phyloP scores from a whole-genome alignment of 805 yeast species.

The Myxozyma mucilagina region DNA sequence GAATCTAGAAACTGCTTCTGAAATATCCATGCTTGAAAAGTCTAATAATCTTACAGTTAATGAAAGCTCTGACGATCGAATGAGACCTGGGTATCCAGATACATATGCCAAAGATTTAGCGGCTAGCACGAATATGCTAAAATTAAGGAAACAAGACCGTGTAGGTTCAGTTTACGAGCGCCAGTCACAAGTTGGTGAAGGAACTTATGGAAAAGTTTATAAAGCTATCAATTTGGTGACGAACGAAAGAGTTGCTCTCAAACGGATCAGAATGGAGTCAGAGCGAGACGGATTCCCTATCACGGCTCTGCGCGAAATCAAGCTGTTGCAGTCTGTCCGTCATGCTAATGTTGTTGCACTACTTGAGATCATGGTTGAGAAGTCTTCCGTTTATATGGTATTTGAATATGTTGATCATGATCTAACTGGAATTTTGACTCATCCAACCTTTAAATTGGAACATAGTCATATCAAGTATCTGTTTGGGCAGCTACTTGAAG shows the following conservation, averaged over 20 bases:
- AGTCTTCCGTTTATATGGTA: constrained; percentile 74
- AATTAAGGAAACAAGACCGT: constrained; percentile 8
- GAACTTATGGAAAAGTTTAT: constrained; percentile 95
- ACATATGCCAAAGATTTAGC: neutral
- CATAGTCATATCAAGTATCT: constrained; percentile 80
- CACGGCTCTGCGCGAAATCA: constrained; percentile 90
- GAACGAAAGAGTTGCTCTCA: constrained; percentile 76
- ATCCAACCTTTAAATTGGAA: constrained; percentile 62
- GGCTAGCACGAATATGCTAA: neutral
- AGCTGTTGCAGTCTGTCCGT: constrained; percentile 75
- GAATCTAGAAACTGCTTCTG: too few relatives aligned
- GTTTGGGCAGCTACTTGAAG: constrained; percentile 72
- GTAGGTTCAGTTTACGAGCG: constrained; percentile 54
- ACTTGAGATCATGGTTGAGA: constrained; percentile 85
- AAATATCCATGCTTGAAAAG: too few relatives aligned
- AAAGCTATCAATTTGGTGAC: constrained; percentile 76
- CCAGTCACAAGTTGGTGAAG: constrained; percentile 94
- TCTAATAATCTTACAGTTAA: too few relatives aligned
- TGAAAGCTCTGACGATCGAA: too few relatives aligned
- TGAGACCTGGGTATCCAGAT: too few relatives aligned
- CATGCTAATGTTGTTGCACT: constrained; percentile 82
- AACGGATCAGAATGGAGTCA: constrained; percentile 75
- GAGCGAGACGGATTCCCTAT: constrained; percentile 96
- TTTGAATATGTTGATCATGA: constrained; percentile 95
- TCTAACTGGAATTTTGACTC: constrained; percentile 80